Base-by-base conservation (phyloP, 2,329 filamentous ascomycete species). In the Clathrospora elynae region DNA sequence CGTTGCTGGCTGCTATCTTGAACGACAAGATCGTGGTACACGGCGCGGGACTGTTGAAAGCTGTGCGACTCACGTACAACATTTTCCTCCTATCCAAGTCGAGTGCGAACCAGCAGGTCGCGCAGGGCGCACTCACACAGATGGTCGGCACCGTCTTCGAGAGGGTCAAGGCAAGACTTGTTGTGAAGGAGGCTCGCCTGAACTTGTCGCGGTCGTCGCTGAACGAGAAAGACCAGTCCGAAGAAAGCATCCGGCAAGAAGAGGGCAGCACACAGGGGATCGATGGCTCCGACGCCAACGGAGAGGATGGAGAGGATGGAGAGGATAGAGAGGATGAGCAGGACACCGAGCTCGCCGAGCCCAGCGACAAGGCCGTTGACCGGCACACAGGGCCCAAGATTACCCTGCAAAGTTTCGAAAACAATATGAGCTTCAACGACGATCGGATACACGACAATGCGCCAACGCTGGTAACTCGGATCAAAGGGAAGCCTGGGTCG, bases 1-100 rank as follows among this genome's bases (percentile, higher is more conserved):
- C 93, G 2, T 78, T 99, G 46, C 77, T 99, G 46, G 91, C 93
- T 10, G 95, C 95, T 10, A 93, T 99, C 10, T 77, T 99, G 53
- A 97, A 97, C 67, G 93, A 99, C 75, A 99, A 97, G 75, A 96
- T 97, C 54, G 90, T 99, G 29, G 95, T 99, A 2, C 93, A 99
- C 69, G 93, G 93, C 46, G 92, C 93, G 24, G 95, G 93, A 52
- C 79, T 99, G 50, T 79, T 99, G 54, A 99, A 99, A 75, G 92
- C 93, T 40, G 90, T 99, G 54, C 87, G 93, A 58, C 90, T 97
- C 71, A 95, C 96, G 45, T 99, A 99, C 78, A 99, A 99, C 75
- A 95, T 99, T 59, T 99, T 99, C 71, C 79, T 99, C 47, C 83
- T 97, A 35, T 97, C 92, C 55, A 90, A 93, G 66, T 96, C 86